Percentiles rank a stretch among this genome's conserved stretches.
These are phyloP conservation scores for Eucalyptus viminalis DNA, from an alignment of 345 rosid species.

Conservation along the genomic window DNA sequence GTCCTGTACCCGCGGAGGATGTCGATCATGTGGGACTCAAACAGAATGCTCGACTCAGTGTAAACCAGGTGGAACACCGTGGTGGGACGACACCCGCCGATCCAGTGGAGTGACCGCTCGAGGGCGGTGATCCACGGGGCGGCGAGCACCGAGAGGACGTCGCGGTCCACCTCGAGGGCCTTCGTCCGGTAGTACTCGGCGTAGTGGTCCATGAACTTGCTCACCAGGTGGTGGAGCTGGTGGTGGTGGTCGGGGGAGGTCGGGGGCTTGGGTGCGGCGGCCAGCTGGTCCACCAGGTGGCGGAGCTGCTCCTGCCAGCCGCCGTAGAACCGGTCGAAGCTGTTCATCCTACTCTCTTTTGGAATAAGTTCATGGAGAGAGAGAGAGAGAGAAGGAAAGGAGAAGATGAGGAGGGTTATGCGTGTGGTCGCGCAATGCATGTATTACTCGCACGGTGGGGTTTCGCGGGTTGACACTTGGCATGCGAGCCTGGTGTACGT, in stretches of 20 bases:
- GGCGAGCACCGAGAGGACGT: conserved; percentile 38
- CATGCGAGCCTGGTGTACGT: background rate
- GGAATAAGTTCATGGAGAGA: background rate
- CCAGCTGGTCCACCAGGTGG: conserved; percentile 36
- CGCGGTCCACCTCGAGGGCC: conserved; percentile 29
- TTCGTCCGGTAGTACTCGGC: conserved; percentile 41
- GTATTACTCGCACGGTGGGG: background rate
- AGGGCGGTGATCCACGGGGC: conserved; percentile 75
- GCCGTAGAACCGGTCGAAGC: conserved; percentile 40
- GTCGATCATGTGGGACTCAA: conserved; percentile 67
- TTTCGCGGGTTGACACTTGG: background rate
- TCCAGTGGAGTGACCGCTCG: conserved; percentile 84
- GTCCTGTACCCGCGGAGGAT: conserved; percentile 52
- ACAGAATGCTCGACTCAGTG: conserved; percentile 66
- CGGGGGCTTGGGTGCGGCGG: conserved; percentile 24
- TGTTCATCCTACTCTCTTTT: background rate
- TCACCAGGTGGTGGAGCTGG: conserved; percentile 21
- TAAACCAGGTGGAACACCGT: conserved; percentile 72
- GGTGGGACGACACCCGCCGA: conserved; percentile 76
- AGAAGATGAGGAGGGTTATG: background rate
- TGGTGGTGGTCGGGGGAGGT: conserved; percentile 3
- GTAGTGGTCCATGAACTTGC: conserved; percentile 38
- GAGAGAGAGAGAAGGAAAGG: background rate
- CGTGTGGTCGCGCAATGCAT: background rate
- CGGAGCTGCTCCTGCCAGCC: conserved; percentile 53